Base-by-base conservation (phyloP, 2,329 filamentous ascomycete species). In the Zasmidium cellare region DNA sequence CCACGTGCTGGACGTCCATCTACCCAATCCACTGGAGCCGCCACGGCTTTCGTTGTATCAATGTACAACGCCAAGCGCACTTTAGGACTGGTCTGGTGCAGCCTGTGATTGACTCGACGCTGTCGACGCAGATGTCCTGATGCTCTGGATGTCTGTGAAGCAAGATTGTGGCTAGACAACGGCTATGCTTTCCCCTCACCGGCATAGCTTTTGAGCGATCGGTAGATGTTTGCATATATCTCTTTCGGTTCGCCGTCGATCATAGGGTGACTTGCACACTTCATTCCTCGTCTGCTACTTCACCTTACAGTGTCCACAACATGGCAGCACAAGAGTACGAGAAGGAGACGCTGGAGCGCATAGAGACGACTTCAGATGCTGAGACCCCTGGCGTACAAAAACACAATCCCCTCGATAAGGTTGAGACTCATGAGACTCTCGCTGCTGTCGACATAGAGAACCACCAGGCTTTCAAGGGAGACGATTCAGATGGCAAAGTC, bases 401-500 rank as follows among this genome's bases (percentile, higher is more conserved):
- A 3, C 18, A 46, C 23, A 55, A 56, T 14, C 53, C 53, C 12
- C 60, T 65, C 20, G 55, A 63, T 25, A 62, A 63, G 46, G 46
- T 47, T 9, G 54, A 58, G 20, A 64, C 62, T 3, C 46, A 57
- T 22, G 62, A 62, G 46, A 65, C 62, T 12, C 48, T 63, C 25
- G 45, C 54, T 24, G 44, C 62, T 14, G 57, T 77, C 53, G 73
- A 76, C 44, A 55, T 75, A 53, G 67, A 67, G 1, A 76, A 76
- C 53, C 53, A 57, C n/a, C 56, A 67, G 19, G 74, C 74, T 1
- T 67, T 73, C 51, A 74, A 75, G 63, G 75, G 74, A 25, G 74
- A 77, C 55, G 69, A 75, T 49, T 75, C 73, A 24, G 73, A 76
- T 60, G 74, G 75, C 24, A 74, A 74, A 51, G 68, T 76, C 14